Evolutionary conservation across 495 filamentous ascomycete species (phyloP).

Genomic region (Penicillium desertorum): DNA sequence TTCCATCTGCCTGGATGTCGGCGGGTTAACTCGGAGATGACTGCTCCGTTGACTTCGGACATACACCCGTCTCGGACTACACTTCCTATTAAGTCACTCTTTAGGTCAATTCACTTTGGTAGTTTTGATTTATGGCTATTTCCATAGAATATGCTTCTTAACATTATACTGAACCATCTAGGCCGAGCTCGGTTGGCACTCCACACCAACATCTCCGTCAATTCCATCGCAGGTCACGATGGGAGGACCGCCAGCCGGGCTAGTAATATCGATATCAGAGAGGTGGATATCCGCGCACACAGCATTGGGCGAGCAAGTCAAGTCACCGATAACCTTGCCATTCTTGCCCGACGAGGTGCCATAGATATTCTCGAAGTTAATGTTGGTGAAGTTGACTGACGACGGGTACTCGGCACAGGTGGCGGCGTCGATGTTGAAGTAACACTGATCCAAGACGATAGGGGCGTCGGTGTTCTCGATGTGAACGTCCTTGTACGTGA

Average conservation of each 20-base stretch:
- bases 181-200: constrained; percentile 30
- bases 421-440: constrained; percentile 54
- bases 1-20: not conserved
- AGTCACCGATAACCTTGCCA: constrained; percentile 47
- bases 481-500: constrained; percentile 58
- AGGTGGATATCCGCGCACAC: constrained; percentile 55
- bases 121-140: not conserved
- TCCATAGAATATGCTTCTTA: not conserved
- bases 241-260: constrained; percentile 45
- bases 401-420: constrained; percentile 53
- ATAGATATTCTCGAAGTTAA: constrained; percentile 55
- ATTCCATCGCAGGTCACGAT: constrained; percentile 55
- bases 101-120: not conserved
- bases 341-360: constrained; percentile 53
- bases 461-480: constrained; percentile 55
- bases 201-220: constrained; percentile 49
- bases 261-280: constrained; percentile 50
- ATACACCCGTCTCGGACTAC: not conserved
- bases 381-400: constrained; percentile 54
- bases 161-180: not conserved
- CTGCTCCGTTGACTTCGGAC: not conserved
- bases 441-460: constrained; percentile 57
- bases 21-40: not conserved
- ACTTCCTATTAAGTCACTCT: not conserved
- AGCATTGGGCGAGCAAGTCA: constrained; percentile 54